Conservation (phyloP, 179 eudicot genomes). For the Actinidia arguta region DNA sequence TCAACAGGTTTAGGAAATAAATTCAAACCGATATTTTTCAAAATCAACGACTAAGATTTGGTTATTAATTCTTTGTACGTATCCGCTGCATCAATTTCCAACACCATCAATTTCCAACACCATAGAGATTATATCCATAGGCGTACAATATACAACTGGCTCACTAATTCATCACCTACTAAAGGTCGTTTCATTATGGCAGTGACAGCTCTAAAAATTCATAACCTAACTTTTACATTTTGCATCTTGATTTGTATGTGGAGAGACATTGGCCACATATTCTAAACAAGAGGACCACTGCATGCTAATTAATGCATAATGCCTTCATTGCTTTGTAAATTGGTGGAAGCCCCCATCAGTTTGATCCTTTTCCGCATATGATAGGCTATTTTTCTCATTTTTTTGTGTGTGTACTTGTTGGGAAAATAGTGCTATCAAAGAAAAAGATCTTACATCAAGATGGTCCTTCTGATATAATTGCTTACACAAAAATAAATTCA, state of each 20-base stretch:
- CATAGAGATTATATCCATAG: too few relatives aligned
- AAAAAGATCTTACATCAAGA: background rate
- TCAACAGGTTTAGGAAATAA: too few relatives aligned
- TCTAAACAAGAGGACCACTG: background rate
- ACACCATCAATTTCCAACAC: too few relatives aligned
- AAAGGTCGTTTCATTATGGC: constrained; percentile 15
- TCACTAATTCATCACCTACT: constrained; percentile 11
- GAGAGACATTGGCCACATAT: background rate
- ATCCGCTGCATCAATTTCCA: too few relatives aligned
- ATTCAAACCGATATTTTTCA: too few relatives aligned
- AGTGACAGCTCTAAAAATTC: background rate
- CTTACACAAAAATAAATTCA: background rate
- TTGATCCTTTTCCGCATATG: too few relatives aligned
- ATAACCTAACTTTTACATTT: background rate
- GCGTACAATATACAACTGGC: background rate
- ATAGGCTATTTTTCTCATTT: too few relatives aligned
- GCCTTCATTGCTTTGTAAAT: background rate
- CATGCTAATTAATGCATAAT: constrained; percentile 25
- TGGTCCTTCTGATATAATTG: background rate
- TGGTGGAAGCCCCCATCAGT: background rate
- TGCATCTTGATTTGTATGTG: background rate
- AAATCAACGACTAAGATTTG: too few relatives aligned
- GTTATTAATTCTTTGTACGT: too few relatives aligned
- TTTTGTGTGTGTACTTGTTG: too few relatives aligned
- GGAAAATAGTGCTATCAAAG: too few relatives aligned